A percentile compares a stretch with the other conserved stretches of the same genome.
Evolutionary conservation across 208 protist genomes (phyloP).

Genomic region (Wallacemonas sp.): DNA sequence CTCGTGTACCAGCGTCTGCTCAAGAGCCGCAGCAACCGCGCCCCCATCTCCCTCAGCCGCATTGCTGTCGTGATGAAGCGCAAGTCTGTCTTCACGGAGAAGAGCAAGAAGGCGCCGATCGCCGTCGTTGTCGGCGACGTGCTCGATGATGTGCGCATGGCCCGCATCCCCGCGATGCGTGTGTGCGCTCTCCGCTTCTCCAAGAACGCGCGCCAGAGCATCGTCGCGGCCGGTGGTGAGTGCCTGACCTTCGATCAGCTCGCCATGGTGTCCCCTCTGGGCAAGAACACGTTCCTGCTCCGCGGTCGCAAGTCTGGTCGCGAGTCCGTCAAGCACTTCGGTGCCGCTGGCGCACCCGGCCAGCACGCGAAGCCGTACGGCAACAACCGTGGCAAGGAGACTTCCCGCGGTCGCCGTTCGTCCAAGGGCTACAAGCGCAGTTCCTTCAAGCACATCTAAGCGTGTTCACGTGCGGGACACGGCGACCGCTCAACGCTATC

Average conservation of each 20-base stretch:
- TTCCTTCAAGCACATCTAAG: constrained; percentile 72
- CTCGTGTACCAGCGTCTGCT: constrained; percentile 96
- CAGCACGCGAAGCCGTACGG: constrained; percentile 90
- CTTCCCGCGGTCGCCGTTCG: constrained; percentile 93
- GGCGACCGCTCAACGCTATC: no score
- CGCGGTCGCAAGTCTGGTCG: constrained; percentile 94
- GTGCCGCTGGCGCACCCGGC: constrained; percentile 95
- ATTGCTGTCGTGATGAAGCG: constrained; percentile 94
- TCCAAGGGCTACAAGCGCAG: constrained; percentile 70
- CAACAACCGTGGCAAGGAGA: constrained; percentile 89
- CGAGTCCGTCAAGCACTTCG: constrained; percentile 98
- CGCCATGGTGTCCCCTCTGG: constrained; percentile 94
- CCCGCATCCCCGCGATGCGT: constrained; percentile 93
- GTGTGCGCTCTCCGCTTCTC: constrained; percentile 99
- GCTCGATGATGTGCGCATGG: constrained; percentile 98
- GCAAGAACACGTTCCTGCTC: constrained; percentile 97
- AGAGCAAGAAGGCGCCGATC: constrained; percentile 90
- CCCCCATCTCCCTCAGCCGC: constrained; percentile 95
- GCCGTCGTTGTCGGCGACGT: constrained; percentile 98
- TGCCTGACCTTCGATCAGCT: constrained; percentile 99
- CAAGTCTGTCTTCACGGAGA: constrained; percentile 76
- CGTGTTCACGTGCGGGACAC: no score
- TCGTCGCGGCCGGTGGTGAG: constrained; percentile 98
- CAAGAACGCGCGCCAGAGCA: constrained; percentile 97
- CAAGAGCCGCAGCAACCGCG: constrained; percentile 96